Conservation (phyloP, 352 stramenopile species). For the Globisporangium spiculum region DNA sequence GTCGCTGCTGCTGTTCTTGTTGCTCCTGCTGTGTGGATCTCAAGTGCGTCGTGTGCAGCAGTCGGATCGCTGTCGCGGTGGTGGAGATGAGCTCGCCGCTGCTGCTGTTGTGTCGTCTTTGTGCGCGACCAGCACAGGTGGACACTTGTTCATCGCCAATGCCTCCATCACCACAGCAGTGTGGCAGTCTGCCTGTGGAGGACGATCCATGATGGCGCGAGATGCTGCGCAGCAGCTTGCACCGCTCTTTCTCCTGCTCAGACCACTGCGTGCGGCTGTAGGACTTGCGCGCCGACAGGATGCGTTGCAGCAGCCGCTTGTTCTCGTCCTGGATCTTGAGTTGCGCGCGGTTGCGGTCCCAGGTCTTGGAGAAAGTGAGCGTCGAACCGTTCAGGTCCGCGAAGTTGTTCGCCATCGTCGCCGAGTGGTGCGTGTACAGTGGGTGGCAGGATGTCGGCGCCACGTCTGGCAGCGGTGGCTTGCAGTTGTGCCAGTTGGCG, state of each 20-base stretch:
- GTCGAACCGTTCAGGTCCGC: constrained; percentile 37
- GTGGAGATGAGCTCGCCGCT: not conserved
- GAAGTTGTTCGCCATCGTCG: constrained; percentile 53
- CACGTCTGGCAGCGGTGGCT: constrained; percentile 20
- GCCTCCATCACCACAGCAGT: not conserved
- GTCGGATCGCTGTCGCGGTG: not conserved
- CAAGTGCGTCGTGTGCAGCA: constrained; percentile 1
- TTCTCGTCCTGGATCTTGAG: constrained; percentile 49
- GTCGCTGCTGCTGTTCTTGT: not conserved
- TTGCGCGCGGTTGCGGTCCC: constrained; percentile 30
- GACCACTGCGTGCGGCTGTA: constrained; percentile 37
- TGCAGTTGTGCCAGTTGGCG: not conserved
- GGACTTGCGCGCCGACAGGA: constrained; percentile 40
- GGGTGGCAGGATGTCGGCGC: constrained; percentile 35
- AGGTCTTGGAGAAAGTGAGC: constrained; percentile 14
- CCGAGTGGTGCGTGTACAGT: constrained; percentile 41
- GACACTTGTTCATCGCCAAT: not conserved
- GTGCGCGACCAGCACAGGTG: not conserved
- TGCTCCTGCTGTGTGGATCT: not conserved
- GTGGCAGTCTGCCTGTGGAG: constrained; percentile 19
- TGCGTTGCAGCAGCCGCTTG: constrained; percentile 43
- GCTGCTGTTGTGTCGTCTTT: not conserved
- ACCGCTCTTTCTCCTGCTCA: constrained; percentile 39
- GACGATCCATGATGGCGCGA: constrained; percentile 26
- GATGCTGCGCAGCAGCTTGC: constrained; percentile 37